Conservation (phyloP, 2,329 filamentous ascomycete genomes). For the Ceratocystis cacaofunesta region DNA sequence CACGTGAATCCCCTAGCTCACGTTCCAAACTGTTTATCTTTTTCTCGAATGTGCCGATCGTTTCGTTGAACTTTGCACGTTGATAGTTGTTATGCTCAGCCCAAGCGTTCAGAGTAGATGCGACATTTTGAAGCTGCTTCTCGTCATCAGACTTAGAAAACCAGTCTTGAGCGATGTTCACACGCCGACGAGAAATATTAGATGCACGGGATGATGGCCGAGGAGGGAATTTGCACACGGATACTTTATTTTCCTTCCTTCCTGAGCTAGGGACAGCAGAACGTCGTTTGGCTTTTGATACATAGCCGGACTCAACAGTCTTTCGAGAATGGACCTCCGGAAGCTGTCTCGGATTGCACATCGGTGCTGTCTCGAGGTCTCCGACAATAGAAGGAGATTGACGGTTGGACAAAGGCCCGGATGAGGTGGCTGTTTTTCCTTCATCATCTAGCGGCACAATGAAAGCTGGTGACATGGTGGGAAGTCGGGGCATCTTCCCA, state of each 20-base stretch:
- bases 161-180: constrained; percentile 10
- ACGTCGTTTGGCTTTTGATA: neutral
- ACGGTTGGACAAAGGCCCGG: too few species aligned
- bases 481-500: neutral
- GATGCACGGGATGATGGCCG: constrained; percentile 16
- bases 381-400: constrained; percentile 11
- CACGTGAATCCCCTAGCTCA: constrained; percentile 3
- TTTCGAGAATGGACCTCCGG: neutral
- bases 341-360: neutral
- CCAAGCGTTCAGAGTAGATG: constrained; percentile 13
- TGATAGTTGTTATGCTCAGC: constrained; percentile 12
- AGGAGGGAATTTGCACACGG: neutral
- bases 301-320: neutral
- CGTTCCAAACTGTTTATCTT: constrained; percentile 9
- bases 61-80: constrained; percentile 10
- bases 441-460: neutral
- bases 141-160: constrained; percentile 12
- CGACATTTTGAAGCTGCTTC: constrained; percentile 15
- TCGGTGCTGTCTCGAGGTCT: constrained; percentile 10
- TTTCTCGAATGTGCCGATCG: constrained; percentile 11
- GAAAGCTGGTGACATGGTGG: constrained; percentile 8
- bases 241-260: neutral
- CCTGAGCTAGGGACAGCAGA: neutral
- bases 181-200: constrained; percentile 15
- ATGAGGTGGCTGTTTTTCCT: neutral